Base-by-base conservation (phyloP, 2,329 filamentous ascomycete genomes). In the Beauveria sp. region DNA sequence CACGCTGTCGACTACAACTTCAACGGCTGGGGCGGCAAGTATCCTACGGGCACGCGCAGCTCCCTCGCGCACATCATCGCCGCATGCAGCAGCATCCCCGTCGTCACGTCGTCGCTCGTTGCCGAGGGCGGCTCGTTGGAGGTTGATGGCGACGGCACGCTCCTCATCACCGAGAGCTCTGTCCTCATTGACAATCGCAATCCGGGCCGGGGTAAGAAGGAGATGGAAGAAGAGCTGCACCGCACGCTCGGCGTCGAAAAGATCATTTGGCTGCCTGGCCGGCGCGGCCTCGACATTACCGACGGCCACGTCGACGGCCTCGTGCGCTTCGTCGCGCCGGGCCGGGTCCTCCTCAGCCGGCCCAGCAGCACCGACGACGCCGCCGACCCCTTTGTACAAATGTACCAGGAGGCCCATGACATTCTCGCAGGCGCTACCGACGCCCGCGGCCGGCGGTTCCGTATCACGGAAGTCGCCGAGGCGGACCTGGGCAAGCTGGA, bases 121-220 rank as follows among this genome's bases (percentile, higher is more conserved):
- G 59, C 64, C 0, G 69, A 72, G 53, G 69, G 70, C 1, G 68
- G 69, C 1, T 66, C 65, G 0, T 61, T 72, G 5, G 70, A 71
- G 22, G 62, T 68, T 5, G 70, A 72, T 28, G 69, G 70, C 18
- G 61, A 68, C 14, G 69, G 70, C 2, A 70, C 70, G 5, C 61
- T 72, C 1, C 26, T 71, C 5, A 59, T 66, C 0, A 70, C 69
- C 0, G 68, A 71, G 40, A 72, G 69, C 52, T 66, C 67, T 2
- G 65, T 72, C 8, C 18, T 71, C 47, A 72, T 70, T 57, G 50
- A 64, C 7, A 72, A 72, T 50, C 64, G 70, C 8, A 72, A 72
- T 44, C 67, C 66, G 0, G 65, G 64, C 0, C 46, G 61, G 24
- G 59, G 47, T 41, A 67, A 64, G 5, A 1, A 57, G 14, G 61